Evolutionary conservation across 2,329 filamentous ascomycete genomes (phyloP).

Genomic region (Colletotrichum horii): DNA sequence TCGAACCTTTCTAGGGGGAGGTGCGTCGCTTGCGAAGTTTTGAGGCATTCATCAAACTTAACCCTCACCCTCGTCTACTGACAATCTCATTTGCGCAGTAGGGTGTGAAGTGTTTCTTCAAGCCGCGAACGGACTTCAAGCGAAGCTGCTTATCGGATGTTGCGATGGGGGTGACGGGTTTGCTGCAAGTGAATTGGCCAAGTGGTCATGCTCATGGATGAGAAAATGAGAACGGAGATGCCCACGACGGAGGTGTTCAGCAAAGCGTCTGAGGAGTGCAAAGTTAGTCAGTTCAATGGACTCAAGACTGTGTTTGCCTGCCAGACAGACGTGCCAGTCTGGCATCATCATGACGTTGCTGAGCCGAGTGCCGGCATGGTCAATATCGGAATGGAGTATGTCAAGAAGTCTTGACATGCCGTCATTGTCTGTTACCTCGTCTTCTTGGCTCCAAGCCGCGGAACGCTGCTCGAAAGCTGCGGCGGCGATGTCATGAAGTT

Average conservation of each 20-base stretch:
- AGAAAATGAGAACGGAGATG: not conserved
- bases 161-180: not conserved
- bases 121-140: not conserved
- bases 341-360: not conserved
- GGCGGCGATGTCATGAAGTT: not conserved
- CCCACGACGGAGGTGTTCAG: not conserved
- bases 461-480: not conserved
- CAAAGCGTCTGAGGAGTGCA: not conserved
- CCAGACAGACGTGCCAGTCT: not conserved
- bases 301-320: not conserved
- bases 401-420: not conserved
- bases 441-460: not conserved
- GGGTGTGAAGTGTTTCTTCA: not conserved
- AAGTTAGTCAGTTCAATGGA: not conserved
- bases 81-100: not conserved
- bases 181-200: not conserved
- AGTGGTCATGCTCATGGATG: not conserved
- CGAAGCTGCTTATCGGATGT: not conserved
- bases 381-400: not conserved
- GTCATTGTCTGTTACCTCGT: not conserved
- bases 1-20: not conserved
- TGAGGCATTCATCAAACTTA: not conserved
- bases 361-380: not conserved
- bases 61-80: not conserved
- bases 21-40: not conserved